Conservation (phyloP, 176 grass and related monocot genomes). For the bread wheat (Triticum aestivum) region DNA sequence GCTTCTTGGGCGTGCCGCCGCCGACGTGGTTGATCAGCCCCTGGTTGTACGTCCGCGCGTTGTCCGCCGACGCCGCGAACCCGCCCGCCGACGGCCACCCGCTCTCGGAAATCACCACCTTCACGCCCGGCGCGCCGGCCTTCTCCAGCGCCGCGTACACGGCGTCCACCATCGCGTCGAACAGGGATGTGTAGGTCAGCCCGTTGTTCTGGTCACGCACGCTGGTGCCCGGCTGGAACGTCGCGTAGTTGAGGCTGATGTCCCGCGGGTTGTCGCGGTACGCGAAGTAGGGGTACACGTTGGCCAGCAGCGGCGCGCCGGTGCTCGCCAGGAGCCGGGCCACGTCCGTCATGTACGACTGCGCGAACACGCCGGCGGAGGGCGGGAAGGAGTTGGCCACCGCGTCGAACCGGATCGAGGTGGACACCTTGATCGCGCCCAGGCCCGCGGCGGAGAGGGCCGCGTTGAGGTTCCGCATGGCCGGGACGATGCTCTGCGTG, state of each 20-base stretch:
- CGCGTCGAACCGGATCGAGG: slow-evolving; percentile 32
- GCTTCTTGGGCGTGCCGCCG: slow-evolving; percentile 48
- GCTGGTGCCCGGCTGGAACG: slow-evolving; percentile 47
- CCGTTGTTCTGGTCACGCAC: slow-evolving; percentile 38
- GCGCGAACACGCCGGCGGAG: slow-evolving; percentile 43
- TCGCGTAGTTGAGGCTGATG: slow-evolving; percentile 36
- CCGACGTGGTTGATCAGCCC: slow-evolving; percentile 46
- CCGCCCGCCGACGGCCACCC: slow-evolving; percentile 73
- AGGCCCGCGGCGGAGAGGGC: slow-evolving; percentile 23
- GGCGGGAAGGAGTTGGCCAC: slow-evolving; percentile 54
- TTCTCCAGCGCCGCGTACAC: slow-evolving; percentile 58
- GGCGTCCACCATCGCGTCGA: slow-evolving; percentile 62
- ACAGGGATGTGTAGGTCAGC: slow-evolving; percentile 47
- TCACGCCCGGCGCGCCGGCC: slow-evolving; percentile 24
- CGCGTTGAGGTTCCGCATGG: slow-evolving; percentile 55
- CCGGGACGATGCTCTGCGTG: slow-evolving; percentile 48
- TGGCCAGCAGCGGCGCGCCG: slow-evolving; percentile 55
- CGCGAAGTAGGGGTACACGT: slow-evolving; percentile 70
- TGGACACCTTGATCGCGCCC: slow-evolving; percentile 57
- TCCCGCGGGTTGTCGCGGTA: slow-evolving; percentile 24
- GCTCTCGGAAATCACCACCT: slow-evolving; percentile 51
- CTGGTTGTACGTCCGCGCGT: slow-evolving; percentile 67
- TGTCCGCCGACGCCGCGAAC: slow-evolving; percentile 27
- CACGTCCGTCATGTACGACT: slow-evolving; percentile 26
- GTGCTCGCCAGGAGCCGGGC: slow-evolving; percentile 35